Evolutionary conservation across 1,284 basidiomycete genomes (phyloP), one percentile per base, ranked within the genome.

Genomic region (Cryptococcus hybrid): DNA sequence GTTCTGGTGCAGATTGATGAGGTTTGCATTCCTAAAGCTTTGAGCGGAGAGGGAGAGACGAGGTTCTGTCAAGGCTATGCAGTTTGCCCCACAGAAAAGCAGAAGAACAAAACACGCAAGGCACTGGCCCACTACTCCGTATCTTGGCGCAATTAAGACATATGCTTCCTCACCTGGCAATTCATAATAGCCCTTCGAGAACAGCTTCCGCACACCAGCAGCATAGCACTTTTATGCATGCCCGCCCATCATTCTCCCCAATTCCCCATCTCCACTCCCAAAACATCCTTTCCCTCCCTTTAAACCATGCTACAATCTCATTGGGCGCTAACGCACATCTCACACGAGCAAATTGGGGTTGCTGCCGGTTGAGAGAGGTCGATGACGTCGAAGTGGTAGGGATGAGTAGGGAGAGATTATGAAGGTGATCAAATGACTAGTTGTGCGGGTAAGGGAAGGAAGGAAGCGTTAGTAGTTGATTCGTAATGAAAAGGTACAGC

Each of bases 281-380:
- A 51, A 12, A 67, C 58, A 54, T 62, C 64, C 13, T 63, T 70
- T 0, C 75, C 76, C 38, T 73, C 72, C 1, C 70, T 46, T 71
- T 71, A 64, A 79, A 79, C 58, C 70, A 78, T 24, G 64, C 70
- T 5, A 78, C 71, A 11, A 78, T 66, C 57, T 79, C 78, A 46
- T 72, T 69, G 9, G 75, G 68, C 1, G 62, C 56, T 13, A 79
- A 59, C 3, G 72, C 64, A 56, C 71, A 70, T 40, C 77, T 62
- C 12, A 76, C 71, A 58, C 72, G 74, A 11, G 68, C 62, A 47
- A 77, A 79, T 24, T 68, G 64, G 4, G 64, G 69, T 50, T 64
- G 68, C 47, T 63, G 58, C 13, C 30, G 12, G 50, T 42, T 42
- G 38, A 38, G 12, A 15, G 8, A 13, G 13, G 38, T 18, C n/a